Base-by-base conservation (phyloP, 202 grass and related monocot species). In the Schoenoplectus triqueter region DNA sequence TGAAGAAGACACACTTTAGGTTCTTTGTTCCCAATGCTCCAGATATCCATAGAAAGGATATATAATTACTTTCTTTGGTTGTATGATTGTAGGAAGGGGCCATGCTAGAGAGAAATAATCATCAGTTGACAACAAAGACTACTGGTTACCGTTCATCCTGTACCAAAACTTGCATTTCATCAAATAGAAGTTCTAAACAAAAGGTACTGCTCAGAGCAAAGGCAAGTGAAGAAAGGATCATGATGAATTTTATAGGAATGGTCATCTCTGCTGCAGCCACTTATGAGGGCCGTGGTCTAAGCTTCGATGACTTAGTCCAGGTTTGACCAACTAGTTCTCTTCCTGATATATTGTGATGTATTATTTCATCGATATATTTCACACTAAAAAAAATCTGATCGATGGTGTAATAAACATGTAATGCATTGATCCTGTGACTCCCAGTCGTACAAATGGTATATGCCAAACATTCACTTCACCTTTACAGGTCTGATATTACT, bases 271-370 rank as follows among this genome's bases (percentile, higher is more conserved):
- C 85, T 60, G 83, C 87, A 64, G 31, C 46, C 6, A 44, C 66
- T 46, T 88, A 88, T 42, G 62, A 85, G 22, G 87, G 87, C 46
- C 75, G 64, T 81, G 82, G 83, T n/a, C 46, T 85, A 17, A 75
- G 76, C 87, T 42, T 85, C 6, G 76, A 88, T 17, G 87, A 88
- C 46, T 75, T 88, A 40, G 64, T 88, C 67, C 87, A 88, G 87
- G 87, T 85, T 79, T 18, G 11, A 68, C 22, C 57, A 19, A 56
- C 44, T 63, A 72, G 18, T 64, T n/a, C 47, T 39, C 10, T n/a
- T 10, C 59, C 45, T 15, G 14, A 44, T 61, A 42, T 45, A 6
- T 19, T 76, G 15, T 56, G 6, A 6, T 54, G 55, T 75, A 54
- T 54, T 55, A 75, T 75, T 75, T 10, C 10, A 61, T 78, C 1